These are phyloP conservation scores for Colletotrichum siamense DNA, from an alignment of 2,329 filamentous ascomycete genomes.

Conservation along the genomic window DNA sequence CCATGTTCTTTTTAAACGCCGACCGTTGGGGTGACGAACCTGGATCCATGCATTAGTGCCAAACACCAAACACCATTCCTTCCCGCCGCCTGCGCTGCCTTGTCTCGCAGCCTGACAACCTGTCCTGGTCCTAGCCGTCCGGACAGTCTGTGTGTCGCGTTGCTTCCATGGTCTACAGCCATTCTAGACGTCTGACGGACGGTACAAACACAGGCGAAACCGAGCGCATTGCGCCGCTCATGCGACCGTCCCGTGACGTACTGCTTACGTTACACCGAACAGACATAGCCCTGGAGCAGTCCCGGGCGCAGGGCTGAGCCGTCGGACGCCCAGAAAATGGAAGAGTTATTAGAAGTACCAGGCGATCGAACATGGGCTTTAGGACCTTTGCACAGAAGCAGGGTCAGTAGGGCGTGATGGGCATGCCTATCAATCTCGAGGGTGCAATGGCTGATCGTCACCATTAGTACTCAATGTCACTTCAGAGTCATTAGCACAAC, in stretches of 20 bases:
- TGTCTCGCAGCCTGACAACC: not conserved
- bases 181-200: constrained; percentile 8
- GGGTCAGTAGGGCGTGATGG: not conserved
- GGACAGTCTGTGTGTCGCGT: not conserved
- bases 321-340: not conserved
- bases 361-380: not conserved
- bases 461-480: not conserved
- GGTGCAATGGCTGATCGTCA: not conserved
- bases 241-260: not conserved
- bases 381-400: not conserved
- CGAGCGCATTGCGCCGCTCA: not conserved
- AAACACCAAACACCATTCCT: not conserved
- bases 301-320: not conserved
- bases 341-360: not conserved
- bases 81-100: not conserved
- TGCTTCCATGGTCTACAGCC: not conserved
- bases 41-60: not conserved
- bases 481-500: not conserved
- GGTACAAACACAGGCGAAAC: constrained; percentile 28
- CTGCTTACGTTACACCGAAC: not conserved
- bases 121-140: not conserved
- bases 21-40: not conserved
- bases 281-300: not conserved
- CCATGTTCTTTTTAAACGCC: not conserved
- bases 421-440: not conserved